Conservation (phyloP, 1,139 yeast species). For the Yarrowia galli region DNA sequence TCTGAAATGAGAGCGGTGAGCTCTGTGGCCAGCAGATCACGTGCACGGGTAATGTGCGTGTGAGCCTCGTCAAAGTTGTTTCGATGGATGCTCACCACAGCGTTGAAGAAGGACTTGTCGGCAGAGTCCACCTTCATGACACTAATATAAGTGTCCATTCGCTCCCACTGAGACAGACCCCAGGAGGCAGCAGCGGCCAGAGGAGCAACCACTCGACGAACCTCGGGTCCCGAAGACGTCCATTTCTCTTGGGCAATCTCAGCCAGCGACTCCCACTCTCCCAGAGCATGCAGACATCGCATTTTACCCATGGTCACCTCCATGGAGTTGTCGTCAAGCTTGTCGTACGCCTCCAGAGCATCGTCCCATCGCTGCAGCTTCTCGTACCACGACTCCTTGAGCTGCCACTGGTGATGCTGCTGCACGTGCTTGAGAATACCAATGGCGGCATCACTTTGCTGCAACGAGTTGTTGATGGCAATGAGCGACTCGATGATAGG, state of each 20-base stretch:
- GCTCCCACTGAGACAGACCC: conserved; percentile 98
- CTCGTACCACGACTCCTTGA: conserved; percentile 98
- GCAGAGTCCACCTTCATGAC: conserved; percentile 94
- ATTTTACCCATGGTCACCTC: conserved; percentile 96
- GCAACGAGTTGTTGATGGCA: conserved; percentile 90
- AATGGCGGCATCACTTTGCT: conserved; percentile 97
- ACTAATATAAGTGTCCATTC: conserved; percentile 88
- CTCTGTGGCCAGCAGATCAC: conserved; percentile 90
- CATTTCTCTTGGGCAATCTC: conserved; percentile 88
- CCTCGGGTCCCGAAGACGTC: conserved; percentile 74
- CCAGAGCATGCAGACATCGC: conserved; percentile 96
- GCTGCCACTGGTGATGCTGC: conserved; percentile 86
- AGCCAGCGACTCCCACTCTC: conserved; percentile 95
- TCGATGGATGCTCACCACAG: conserved; percentile 83
- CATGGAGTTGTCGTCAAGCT: conserved; percentile 59
- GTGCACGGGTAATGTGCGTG: conserved; percentile 77
- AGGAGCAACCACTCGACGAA: conserved; percentile 89
- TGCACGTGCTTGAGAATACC: conserved; percentile 97
- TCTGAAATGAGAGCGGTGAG: conserved; percentile 94
- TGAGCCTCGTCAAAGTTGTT: conserved; percentile 86
- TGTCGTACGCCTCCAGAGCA: conserved; percentile 88
- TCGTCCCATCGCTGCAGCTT: conserved; percentile 98
- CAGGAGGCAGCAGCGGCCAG: conserved; percentile 98
- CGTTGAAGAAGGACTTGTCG: conserved; percentile 92
- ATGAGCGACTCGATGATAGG: conserved; percentile 92